These are phyloP conservation scores for Eucalyptus melliodora DNA, from an alignment of 345 rosid genomes.

Conservation along the genomic window DNA sequence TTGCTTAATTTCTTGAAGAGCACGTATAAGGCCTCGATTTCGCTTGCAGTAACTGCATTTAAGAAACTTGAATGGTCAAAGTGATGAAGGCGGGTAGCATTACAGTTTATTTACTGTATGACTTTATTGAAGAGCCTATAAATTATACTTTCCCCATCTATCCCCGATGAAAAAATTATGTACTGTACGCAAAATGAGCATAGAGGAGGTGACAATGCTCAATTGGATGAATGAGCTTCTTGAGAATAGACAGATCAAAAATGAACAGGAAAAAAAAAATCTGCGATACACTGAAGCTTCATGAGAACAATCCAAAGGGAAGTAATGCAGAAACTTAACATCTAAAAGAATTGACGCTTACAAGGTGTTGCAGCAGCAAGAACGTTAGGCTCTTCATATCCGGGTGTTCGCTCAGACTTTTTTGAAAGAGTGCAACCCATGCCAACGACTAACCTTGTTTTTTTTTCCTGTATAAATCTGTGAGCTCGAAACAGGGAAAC, in stretches of 20 bases:
- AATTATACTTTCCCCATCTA: neutral
- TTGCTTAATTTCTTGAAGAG: conserved; percentile 82
- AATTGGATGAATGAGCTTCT: neutral
- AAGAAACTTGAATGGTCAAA: neutral
- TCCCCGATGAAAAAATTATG: neutral
- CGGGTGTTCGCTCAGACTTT: conserved; percentile 12
- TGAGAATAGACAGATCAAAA: neutral
- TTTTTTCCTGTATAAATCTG: neutral
- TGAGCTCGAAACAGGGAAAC: neutral
- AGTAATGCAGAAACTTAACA: neutral
- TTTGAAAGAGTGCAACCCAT: conserved; percentile 39
- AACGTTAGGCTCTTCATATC: conserved; percentile 51
- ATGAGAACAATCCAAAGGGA: neutral
- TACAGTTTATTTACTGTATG: neutral
- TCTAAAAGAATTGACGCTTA: conserved; percentile 9
- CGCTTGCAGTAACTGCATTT: conserved; percentile 56
- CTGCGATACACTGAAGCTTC: neutral
- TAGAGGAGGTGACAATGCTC: neutral
- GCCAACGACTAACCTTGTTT: neutral
- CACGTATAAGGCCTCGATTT: conserved; percentile 77
- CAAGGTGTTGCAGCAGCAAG: conserved; percentile 75
- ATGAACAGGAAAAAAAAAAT: neutral
- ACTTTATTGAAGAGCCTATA: neutral
- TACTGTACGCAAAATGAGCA: neutral
- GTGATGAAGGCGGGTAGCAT: neutral